Base-by-base conservation (phyloP, 805 yeast genomes). In the Kodamaea restingae region DNA sequence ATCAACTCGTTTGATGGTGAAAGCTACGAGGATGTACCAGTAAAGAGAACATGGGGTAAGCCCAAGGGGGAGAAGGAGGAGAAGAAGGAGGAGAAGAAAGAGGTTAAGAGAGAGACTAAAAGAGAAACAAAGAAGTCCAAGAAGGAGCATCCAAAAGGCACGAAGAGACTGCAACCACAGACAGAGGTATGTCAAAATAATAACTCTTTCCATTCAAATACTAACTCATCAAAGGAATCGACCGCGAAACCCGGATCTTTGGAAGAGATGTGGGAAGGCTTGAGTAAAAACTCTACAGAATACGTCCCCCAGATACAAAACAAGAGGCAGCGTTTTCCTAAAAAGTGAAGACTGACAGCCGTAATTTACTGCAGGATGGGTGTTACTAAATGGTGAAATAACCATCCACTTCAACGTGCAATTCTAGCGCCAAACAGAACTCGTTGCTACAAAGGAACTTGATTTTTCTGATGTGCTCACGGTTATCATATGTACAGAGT, bases 1-100 rank as follows among this genome's bases (percentile, higher is more conserved):
- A 61, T 72, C 24, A 55, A 62, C 37, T 43, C 52, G 4, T 50
- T 62, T 33, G 60, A 47, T 18, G 54, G 41, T 33, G 54, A 45
- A 32, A 50, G 30, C n/a, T 37, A 14, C 18, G 30, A 26, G 10
- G 33, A 24, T n/a, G 39, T 44, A 4, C 42, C 36, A 2, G 46
- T 26, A 6, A 46, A 51, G 27, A 46, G 48, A 31, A 42, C 45
- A 2, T 54, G 56, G 54, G 56, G 56, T 2, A 46, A 31, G 17
- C 22, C 22, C 22, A 27, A 33, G 9, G 35, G 31, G 11, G 20
- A 31, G 22, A 18, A 35, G 35, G 34, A 31, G 25, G 31, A 14
- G 17, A 40, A 32, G 38, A 43, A 36, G 39, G 42, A 42, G 40
- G 34, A 18, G 34, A 46, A 7, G 12, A n/a, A 30, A 35, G 32